Percentiles rank a stretch among this genome's conserved stretches.
These are phyloP conservation scores for Vachellia pachyceras DNA, from an alignment of 306 rosid species.

Conservation along the genomic window DNA sequence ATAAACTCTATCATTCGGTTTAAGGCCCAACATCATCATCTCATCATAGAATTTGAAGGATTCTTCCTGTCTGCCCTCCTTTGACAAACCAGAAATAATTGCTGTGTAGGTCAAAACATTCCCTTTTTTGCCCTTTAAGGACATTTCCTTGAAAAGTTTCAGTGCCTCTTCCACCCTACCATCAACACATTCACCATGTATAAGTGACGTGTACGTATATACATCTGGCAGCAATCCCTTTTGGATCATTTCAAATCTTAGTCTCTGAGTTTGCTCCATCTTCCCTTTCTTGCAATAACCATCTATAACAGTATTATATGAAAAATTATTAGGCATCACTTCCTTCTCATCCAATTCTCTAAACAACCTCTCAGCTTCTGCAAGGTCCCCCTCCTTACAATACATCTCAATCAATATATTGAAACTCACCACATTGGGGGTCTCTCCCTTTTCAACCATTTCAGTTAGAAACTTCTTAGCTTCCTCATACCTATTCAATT, in stretches of 20 bases:
- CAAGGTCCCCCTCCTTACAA: slow-evolving; percentile 86
- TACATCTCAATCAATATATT: slow-evolving; percentile 70
- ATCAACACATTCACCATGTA: slow-evolving; percentile 73
- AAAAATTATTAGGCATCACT: slow-evolving; percentile 57
- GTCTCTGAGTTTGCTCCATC: slow-evolving; percentile 59
- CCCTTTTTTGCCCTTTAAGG: slow-evolving; percentile 51
- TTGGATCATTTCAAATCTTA: slow-evolving; percentile 61
- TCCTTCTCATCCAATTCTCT: slow-evolving; percentile 68
- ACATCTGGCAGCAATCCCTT: slow-evolving; percentile 70
- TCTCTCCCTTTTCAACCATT: slow-evolving; percentile 73
- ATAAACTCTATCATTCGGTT: slow-evolving; percentile 78
- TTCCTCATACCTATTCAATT: slow-evolving; percentile 57
- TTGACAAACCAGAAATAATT: slow-evolving; percentile 81
- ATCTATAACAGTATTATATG: slow-evolving; percentile 74
- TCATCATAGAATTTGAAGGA: slow-evolving; percentile 77
- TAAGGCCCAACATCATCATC: slow-evolving; percentile 65
- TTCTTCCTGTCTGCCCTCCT: slow-evolving; percentile 77
- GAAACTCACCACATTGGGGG: slow-evolving; percentile 62
- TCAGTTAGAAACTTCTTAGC: slow-evolving; percentile 63
- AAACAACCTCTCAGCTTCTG: slow-evolving; percentile 64
- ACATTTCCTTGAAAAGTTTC: slow-evolving; percentile 69
- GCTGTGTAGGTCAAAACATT: slow-evolving; percentile 65
- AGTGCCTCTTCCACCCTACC: slow-evolving; percentile 70
- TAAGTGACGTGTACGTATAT: slow-evolving; percentile 75
- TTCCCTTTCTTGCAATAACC: slow-evolving; percentile 71